Evolutionary conservation across 2,329 filamentous ascomycete genomes (phyloP).

Genomic region (Sporothrix brasiliensis): DNA sequence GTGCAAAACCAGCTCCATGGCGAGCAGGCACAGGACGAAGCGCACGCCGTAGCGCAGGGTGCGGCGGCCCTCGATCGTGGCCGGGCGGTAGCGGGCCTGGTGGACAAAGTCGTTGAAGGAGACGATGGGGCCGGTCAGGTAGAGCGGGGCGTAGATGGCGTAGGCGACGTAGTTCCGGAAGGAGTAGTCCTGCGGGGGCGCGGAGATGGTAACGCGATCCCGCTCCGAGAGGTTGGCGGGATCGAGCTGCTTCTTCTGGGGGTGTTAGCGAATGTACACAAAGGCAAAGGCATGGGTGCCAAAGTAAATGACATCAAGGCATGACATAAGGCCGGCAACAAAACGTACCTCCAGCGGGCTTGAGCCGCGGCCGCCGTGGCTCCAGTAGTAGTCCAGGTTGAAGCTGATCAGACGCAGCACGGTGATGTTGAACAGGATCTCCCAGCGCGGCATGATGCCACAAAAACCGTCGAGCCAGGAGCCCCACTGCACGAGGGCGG

Average conservation of each 20-base stretch:
- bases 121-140: slow-evolving; percentile 87
- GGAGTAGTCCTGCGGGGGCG: slow-evolving; percentile 68
- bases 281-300: not conserved
- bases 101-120: slow-evolving; percentile 98
- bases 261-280: not conserved
- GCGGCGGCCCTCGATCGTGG: slow-evolving; percentile 69
- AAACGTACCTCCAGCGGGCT: slow-evolving; percentile 75
- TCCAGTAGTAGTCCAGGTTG: slow-evolving; percentile 97
- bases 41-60: slow-evolving; percentile 82
- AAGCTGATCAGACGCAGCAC: slow-evolving; percentile 92
- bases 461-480: slow-evolving; percentile 75
- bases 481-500: slow-evolving; percentile 61
- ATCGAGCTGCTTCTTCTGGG: slow-evolving; percentile 96
- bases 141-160: slow-evolving; percentile 86
- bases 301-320: too few species aligned
- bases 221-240: slow-evolving; percentile 82
- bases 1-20: slow-evolving; percentile 90
- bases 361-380: slow-evolving; percentile 62
- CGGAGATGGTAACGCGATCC: slow-evolving; percentile 79
- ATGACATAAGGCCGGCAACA: not conserved
- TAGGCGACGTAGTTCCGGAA: slow-evolving; percentile 91
- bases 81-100: slow-evolving; percentile 73
- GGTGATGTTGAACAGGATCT: slow-evolving; percentile 97
- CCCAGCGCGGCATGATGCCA: slow-evolving; percentile 87
- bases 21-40: slow-evolving; percentile 76